Base-by-base conservation (phyloP, 1,139 yeast genomes). In the Taphrina betulina region DNA sequence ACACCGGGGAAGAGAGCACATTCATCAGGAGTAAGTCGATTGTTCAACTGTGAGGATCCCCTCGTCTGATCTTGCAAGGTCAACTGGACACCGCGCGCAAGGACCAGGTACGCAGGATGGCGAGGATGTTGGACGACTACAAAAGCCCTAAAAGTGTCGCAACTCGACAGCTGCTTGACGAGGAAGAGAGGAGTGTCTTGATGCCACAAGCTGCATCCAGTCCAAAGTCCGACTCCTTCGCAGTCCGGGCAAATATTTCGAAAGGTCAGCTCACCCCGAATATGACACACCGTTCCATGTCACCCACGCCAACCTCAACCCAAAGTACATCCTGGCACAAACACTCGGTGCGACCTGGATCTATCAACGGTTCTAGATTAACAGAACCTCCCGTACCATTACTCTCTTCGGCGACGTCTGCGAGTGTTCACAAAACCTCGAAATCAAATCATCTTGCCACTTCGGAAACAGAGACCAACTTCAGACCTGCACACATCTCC, bases 261-360 rank as follows among this genome's bases (percentile, higher is more conserved):
- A 14, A 33, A 2, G 35, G 35, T 2, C 23, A 17, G n/a, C 16
- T 35, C 10, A 41, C 33, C 2, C 35, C 45, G 7, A 17, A 33
- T 14, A 7, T 28, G 33, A 26, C 45, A 16, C 35, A 26, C 10
- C 34, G 45, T 7, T 43, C 48, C 36, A 31, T 31, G 38, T 29
- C 38, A 12, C 38, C 48, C 1, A 31, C 48, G 17, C 36, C 54
- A 3, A 20, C 43, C 7, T 26, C 31, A 38, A 48, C 20, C 10
- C 45, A 24, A 4, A 40, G 31, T 10, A 33, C 46, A 5, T 38
- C 46, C 31, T 40, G 35, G 40, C 54, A 40, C 12, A 50, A 50
- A 16, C 46, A 50, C 33, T 50, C 54, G 10, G 40, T 50, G 54
- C 17, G 45, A 24, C 46, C 42, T n/a, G n/a, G n/a, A n/a, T n/a